These are phyloP conservation scores for Neurospora terricola DNA, from an alignment of 495 filamentous ascomycete genomes.

Conservation along the genomic window DNA sequence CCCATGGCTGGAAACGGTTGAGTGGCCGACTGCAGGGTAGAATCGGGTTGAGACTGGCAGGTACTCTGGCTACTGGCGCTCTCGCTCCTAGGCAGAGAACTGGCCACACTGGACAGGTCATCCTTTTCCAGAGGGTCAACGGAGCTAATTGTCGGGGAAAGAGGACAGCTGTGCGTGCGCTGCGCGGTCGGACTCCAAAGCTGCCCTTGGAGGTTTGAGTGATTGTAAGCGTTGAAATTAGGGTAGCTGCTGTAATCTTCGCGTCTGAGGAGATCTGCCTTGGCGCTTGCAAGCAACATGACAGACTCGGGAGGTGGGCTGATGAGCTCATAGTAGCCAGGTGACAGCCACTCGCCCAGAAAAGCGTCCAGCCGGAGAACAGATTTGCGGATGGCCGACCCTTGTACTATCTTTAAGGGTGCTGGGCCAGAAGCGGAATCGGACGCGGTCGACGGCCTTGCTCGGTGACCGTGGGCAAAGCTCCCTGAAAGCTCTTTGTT, in stretches of 20 bases:
- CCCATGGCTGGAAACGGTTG: conserved; percentile 12
- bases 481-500: not conserved
- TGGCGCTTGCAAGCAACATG: conserved; percentile 78
- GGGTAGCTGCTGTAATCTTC: conserved; percentile 50
- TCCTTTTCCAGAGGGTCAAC: conserved; percentile 13
- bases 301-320: conserved; percentile 77
- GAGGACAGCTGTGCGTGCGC: conserved; percentile 1
- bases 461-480: conserved; percentile 2
- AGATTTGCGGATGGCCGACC: conserved; percentile 33
- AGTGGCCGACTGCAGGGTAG: conserved; percentile 3
- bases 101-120: conserved; percentile 11
- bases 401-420: not conserved
- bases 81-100: conserved; percentile 16
- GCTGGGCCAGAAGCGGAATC: not conserved
- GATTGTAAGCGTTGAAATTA: conserved; percentile 22
- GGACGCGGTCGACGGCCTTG: conserved; percentile 4
- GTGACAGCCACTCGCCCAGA: conserved; percentile 89
- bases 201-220: conserved; percentile 25
- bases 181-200: conserved; percentile 26
- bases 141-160: not conserved
- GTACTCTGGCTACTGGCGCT: conserved; percentile 10
- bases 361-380: conserved; percentile 79
- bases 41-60: not conserved
- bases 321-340: conserved; percentile 86
- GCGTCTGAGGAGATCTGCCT: conserved; percentile 67